These are phyloP conservation scores for Acarospora socialis DNA, from an alignment of 2,329 filamentous ascomycete species.

Conservation along the genomic window DNA sequence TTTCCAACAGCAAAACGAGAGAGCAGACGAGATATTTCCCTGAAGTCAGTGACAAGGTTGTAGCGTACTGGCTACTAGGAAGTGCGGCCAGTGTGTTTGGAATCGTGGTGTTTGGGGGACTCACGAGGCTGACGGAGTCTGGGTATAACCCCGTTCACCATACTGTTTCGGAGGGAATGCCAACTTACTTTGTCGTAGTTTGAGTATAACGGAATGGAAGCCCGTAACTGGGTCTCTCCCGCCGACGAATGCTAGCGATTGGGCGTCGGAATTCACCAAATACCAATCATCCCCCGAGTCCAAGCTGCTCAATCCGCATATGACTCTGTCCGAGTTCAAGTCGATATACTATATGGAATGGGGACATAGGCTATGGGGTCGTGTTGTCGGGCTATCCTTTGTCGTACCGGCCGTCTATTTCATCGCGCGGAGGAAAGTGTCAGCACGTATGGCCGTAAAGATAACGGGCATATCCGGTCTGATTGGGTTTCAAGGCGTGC, in stretches of 20 bases:
- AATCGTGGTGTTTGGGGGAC: slow-evolving; percentile 86
- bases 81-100: slow-evolving; percentile 91
- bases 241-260: slow-evolving; percentile 62
- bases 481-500: slow-evolving; percentile 87
- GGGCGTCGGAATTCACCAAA: slow-evolving; percentile 85
- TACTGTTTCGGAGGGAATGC: slow-evolving; percentile 1
- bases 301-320: slow-evolving; percentile 77
- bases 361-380: slow-evolving; percentile 88
- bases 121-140: slow-evolving; percentile 90
- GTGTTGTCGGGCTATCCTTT: slow-evolving; percentile 80
- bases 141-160: slow-evolving; percentile 47
- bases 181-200: slow-evolving; percentile 33
- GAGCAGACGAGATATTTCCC: slow-evolving; percentile 29
- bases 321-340: slow-evolving; percentile 90
- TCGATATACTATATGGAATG: slow-evolving; percentile 99
- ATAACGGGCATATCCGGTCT: slow-evolving; percentile 71
- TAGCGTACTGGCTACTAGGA: slow-evolving; percentile 84
- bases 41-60: slow-evolving; percentile 55
- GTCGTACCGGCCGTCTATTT: slow-evolving; percentile 82
- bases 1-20: slow-evolving; percentile 11
- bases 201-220: slow-evolving; percentile 98
- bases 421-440: slow-evolving; percentile 64
- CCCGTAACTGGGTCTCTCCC: slow-evolving; percentile 87
- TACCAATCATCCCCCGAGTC: slow-evolving; percentile 91
- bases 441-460: slow-evolving; percentile 59